Percentiles rank a stretch among this genome's conserved stretches.
phyloP scores from a whole-genome alignment of 2,329 filamentous ascomycete species.

The Huntiella decipiens region DNA sequence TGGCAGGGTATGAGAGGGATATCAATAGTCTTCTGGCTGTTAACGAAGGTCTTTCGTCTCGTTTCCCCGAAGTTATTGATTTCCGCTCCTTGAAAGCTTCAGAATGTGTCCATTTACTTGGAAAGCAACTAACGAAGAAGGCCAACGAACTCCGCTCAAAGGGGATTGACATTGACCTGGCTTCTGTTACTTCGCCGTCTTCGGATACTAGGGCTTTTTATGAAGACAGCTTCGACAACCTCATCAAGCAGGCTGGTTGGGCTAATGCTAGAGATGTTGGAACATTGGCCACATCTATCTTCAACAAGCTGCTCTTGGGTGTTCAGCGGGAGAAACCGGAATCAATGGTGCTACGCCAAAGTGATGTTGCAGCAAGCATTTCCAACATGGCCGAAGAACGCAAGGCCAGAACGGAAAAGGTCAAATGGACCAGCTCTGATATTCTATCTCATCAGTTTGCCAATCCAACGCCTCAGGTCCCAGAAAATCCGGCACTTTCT shows the following conservation, averaged over 20 bases:
- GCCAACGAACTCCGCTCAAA: neutral
- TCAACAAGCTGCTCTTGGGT: neutral
- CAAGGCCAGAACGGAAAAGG: neutral
- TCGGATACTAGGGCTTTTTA: too few relatives aligned
- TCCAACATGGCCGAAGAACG: neutral
- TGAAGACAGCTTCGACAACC: neutral
- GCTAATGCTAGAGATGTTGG: neutral
- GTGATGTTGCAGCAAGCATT: neutral
- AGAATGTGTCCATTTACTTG: conserved; percentile 21
- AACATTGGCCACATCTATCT: neutral
- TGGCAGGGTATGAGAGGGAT: conserved; percentile 49
- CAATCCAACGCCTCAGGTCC: neutral
- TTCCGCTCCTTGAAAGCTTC: conserved; percentile 29
- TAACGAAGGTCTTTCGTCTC: conserved; percentile 44
- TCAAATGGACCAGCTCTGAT: neutral
- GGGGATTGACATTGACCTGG: neutral
- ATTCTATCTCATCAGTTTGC: neutral
- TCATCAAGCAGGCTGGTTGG: neutral
- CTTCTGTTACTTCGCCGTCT: conserved; percentile 1
- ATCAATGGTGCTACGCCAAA: neutral
- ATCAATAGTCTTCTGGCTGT: conserved; percentile 42
- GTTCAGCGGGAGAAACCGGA: neutral
- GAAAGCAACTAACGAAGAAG: conserved; percentile 21
- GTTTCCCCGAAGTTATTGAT: conserved; percentile 42
- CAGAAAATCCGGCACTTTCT: neutral